A percentile compares a stretch with the other conserved stretches of the same genome.
Evolutionary conservation across 2,329 filamentous ascomycete genomes (phyloP).

Genomic region (Stemphylium vesicarium): DNA sequence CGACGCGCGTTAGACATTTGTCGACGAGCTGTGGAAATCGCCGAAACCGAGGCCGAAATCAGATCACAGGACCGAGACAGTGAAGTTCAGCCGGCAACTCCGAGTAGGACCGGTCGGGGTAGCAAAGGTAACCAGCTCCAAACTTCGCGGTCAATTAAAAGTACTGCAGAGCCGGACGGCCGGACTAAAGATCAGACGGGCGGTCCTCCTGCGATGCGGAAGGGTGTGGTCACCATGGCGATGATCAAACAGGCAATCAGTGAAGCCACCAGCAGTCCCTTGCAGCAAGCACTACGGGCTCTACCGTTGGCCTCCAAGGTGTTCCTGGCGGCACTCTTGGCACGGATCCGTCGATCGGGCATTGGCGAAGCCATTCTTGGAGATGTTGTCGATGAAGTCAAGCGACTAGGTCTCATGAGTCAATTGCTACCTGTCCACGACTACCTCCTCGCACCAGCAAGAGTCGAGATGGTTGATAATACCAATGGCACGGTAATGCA

Average conservation of each 20-base stretch:
- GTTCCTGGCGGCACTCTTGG: slow-evolving; percentile 80
- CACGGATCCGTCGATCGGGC: slow-evolving; percentile 80
- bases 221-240: slow-evolving; percentile 79
- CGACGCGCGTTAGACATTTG: slow-evolving; percentile 94
- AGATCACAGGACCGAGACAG: slow-evolving; percentile 39
- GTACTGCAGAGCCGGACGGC: slow-evolving; percentile 28
- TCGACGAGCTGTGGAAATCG: slow-evolving; percentile 90
- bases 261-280: slow-evolving; percentile 89
- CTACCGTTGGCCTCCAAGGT: slow-evolving; percentile 84
- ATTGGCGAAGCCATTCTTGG: slow-evolving; percentile 86
- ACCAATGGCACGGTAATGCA: slow-evolving; percentile 12
- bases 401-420: slow-evolving; percentile 68
- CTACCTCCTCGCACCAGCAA: slow-evolving; percentile 59
- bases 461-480: slow-evolving; percentile 33
- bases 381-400: slow-evolving; percentile 87
- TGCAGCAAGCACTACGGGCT: slow-evolving; percentile 85
- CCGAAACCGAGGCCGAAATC: slow-evolving; percentile 77
- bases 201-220: slow-evolving; percentile 30
- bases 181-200: slow-evolving; percentile 34
- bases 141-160: slow-evolving; percentile 24
- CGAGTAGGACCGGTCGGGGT: slow-evolving; percentile 62
- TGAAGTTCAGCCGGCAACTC: slow-evolving; percentile 61
- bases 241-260: slow-evolving; percentile 94
- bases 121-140: slow-evolving; percentile 38
- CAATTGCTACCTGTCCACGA: slow-evolving; percentile 66